These are phyloP conservation scores for Penicillium malachiteum DNA, from an alignment of 495 filamentous ascomycete genomes.

Conservation along the genomic window DNA sequence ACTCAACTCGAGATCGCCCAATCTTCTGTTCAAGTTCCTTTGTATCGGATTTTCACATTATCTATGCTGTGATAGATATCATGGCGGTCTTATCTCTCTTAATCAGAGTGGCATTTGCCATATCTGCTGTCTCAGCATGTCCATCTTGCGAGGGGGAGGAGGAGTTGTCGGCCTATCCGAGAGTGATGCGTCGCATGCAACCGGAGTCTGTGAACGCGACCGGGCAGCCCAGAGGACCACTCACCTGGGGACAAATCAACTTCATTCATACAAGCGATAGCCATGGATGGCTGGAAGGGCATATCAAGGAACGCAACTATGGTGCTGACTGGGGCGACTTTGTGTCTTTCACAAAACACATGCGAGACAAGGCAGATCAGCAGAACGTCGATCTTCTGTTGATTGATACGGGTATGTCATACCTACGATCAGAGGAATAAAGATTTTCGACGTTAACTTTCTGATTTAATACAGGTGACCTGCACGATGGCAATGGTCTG, in stretches of 20 bases:
- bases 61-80: not conserved
- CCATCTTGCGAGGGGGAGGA: constrained; percentile 3
- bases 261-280: constrained; percentile 48
- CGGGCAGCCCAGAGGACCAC: constrained; percentile 29
- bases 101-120: not conserved
- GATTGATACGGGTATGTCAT: constrained; percentile 35
- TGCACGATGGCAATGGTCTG: constrained; percentile 44
- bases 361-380: constrained; percentile 34
- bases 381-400: constrained; percentile 37
- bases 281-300: constrained; percentile 49
- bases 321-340: constrained; percentile 45
- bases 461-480: constrained; percentile 21
- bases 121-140: constrained; percentile 8
- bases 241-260: constrained; percentile 49
- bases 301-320: constrained; percentile 44
- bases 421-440: not conserved
- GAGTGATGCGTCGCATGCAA: constrained; percentile 15
- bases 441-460: too few relatives aligned
- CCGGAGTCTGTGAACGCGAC: constrained; percentile 38
- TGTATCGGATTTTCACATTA: not conserved
- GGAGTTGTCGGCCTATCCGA: constrained; percentile 2
- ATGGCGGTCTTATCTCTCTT: not conserved
- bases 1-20: too few relatives aligned
- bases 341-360: constrained; percentile 34
- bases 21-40: too few relatives aligned